Evolutionary conservation across 2,329 filamentous ascomycete genomes (phyloP).

Genomic region (Curvularia spicifera): DNA sequence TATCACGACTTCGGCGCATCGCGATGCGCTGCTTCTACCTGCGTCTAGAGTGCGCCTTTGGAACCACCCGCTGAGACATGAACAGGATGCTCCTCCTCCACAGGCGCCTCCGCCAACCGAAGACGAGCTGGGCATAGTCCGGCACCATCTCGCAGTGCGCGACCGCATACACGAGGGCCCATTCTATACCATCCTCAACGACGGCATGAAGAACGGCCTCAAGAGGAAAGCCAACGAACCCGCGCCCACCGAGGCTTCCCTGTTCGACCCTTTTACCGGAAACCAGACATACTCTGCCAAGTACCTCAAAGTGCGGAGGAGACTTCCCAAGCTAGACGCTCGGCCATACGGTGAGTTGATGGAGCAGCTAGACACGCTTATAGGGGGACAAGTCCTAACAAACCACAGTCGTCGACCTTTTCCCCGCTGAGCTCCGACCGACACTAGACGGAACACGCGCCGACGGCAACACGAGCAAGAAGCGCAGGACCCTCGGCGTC

Average conservation of each 20-base stretch:
- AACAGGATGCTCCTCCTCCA: constrained; percentile 44
- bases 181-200: constrained; percentile 62
- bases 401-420: constrained; percentile 61
- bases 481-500: constrained; percentile 44
- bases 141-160: constrained; percentile 60
- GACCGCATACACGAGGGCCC: constrained; percentile 65
- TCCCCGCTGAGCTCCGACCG: constrained; percentile 64
- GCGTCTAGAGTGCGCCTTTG: constrained; percentile 9
- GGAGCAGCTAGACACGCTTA: not conserved
- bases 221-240: constrained; percentile 49
- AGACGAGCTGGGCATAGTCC: constrained; percentile 57
- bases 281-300: constrained; percentile 66
- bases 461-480: constrained; percentile 34
- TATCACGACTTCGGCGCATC: not conserved
- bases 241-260: constrained; percentile 41
- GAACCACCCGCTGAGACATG: constrained; percentile 27
- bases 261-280: constrained; percentile 66
- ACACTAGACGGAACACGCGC: constrained; percentile 54
- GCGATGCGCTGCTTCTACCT: constrained; percentile 17
- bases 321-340: constrained; percentile 61
- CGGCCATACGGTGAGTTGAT: constrained; percentile 60
- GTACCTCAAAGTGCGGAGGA: constrained; percentile 63
- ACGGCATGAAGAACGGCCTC: constrained; percentile 54
- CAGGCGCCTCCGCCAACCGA: constrained; percentile 50
- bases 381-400: constrained; percentile 11